A percentile compares a stretch with the other conserved stretches of the same genome.
Conservation (phyloP, 805 yeast genomes). For the Yamadazyma laniorum region DNA sequence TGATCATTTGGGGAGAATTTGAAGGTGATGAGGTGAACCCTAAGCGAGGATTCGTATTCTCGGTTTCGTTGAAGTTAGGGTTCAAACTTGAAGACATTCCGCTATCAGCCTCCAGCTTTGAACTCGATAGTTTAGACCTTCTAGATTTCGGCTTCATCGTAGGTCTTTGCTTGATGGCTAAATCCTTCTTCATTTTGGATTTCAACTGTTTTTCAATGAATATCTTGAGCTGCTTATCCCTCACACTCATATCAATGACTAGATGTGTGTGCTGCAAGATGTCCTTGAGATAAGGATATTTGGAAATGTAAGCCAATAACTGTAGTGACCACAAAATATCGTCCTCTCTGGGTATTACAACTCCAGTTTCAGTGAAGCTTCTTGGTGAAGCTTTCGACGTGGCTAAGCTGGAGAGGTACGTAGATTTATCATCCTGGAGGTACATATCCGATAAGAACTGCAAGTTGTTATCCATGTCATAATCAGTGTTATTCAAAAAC, state of each 20-base stretch:
- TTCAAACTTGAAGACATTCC: not conserved
- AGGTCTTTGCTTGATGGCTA: constrained; percentile 29
- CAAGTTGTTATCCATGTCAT: constrained; percentile 42
- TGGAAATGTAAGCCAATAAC: constrained; percentile 87
- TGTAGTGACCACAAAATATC: constrained; percentile 94
- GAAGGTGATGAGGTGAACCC: constrained; percentile 35
- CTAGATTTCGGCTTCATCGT: constrained; percentile 35
- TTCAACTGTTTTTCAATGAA: constrained; percentile 36
- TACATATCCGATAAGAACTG: constrained; percentile 41
- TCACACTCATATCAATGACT: constrained; percentile 59
- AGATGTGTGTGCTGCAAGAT: constrained; percentile 72
- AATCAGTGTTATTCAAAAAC: constrained; percentile 30
- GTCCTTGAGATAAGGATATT: constrained; percentile 78
- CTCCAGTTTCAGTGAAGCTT: constrained; percentile 54
- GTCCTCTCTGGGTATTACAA: constrained; percentile 85
- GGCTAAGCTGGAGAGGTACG: constrained; percentile 16
- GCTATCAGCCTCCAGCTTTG: not conserved
- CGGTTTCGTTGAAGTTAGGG: not conserved
- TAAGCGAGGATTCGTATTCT: constrained; percentile 10
- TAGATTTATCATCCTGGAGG: constrained; percentile 32
- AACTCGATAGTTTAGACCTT: constrained; percentile 16
- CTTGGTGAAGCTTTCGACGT: constrained; percentile 34
- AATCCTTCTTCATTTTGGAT: constrained; percentile 28
- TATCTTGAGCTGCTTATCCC: constrained; percentile 39
- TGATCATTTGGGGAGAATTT: constrained; percentile 40